phyloP scores from a whole-genome alignment of 2,329 filamentous ascomycete genomes.

The Lecanosticta acicola region DNA sequence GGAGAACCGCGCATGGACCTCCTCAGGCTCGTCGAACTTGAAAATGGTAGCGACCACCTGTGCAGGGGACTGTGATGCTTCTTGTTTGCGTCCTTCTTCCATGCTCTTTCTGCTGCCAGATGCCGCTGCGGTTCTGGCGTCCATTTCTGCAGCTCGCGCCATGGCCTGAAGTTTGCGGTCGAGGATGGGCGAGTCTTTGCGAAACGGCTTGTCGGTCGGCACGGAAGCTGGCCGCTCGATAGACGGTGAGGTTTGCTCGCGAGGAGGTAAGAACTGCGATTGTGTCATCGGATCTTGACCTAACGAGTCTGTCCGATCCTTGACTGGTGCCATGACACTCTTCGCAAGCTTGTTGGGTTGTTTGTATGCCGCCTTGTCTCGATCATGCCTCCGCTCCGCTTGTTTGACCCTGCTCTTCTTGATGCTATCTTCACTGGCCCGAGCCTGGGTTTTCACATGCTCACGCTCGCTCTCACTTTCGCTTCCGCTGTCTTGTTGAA shows the following conservation, averaged over 20 bases:
- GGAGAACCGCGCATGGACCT: slow-evolving; percentile 85
- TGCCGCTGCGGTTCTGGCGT: slow-evolving; percentile 19
- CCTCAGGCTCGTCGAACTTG: slow-evolving; percentile 72
- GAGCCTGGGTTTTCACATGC: slow-evolving; percentile 8
- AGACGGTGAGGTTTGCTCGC: slow-evolving; percentile 12
- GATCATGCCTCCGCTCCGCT: not conserved
- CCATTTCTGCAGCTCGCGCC: slow-evolving; percentile 26
- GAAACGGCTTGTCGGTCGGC: slow-evolving; percentile 23
- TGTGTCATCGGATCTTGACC: slow-evolving; percentile 28
- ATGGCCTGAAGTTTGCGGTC: slow-evolving; percentile 55
- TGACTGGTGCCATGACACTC: slow-evolving; percentile 56
- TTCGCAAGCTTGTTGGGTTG: slow-evolving; percentile 55
- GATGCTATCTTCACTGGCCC: slow-evolving; percentile 13
- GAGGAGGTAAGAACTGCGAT: slow-evolving; percentile 27
- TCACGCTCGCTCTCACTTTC: slow-evolving; percentile 47
- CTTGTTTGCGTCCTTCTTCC: not conserved
- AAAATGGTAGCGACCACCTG: slow-evolving; percentile 56
- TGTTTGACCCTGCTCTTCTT: slow-evolving; percentile 9
- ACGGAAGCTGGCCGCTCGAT: slow-evolving; percentile 5
- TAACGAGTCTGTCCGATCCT: slow-evolving; percentile 32
- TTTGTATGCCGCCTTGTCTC: not conserved
- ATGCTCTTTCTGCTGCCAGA: slow-evolving; percentile 1
- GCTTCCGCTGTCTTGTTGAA: slow-evolving; percentile 71
- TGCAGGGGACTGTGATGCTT: slow-evolving; percentile 12
- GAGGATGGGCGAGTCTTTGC: slow-evolving; percentile 63